These are phyloP conservation scores for Potentilla sterilis DNA, from an alignment of 306 rosid species.

Conservation along the genomic window DNA sequence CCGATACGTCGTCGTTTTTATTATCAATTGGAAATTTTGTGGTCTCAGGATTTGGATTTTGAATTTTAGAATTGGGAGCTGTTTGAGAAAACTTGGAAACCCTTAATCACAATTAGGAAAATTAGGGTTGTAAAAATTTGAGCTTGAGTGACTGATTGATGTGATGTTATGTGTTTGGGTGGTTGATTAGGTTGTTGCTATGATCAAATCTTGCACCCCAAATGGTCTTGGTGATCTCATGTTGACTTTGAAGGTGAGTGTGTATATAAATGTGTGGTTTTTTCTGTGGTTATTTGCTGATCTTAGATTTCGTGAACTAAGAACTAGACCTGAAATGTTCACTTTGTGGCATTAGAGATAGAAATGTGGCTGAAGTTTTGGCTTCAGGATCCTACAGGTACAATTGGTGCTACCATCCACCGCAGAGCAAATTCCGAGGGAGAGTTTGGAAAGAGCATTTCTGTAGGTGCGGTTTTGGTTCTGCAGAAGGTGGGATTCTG, in stretches of 20 bases:
- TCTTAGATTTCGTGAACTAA: neutral
- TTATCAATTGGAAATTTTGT: neutral
- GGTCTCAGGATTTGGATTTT: neutral
- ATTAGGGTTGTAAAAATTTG: neutral
- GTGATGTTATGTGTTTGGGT: constrained; percentile 2
- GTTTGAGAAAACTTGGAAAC: neutral
- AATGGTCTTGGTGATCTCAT: constrained; percentile 72
- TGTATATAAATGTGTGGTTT: neutral
- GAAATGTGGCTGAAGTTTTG: constrained; percentile 7
- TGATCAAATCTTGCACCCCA: constrained; percentile 65
- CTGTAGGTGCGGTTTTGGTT: constrained; percentile 65
- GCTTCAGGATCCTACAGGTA: constrained; percentile 76
- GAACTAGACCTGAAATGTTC: neutral
- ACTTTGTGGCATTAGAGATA: too few species aligned
- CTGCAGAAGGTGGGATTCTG: constrained; percentile 53
- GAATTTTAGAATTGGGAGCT: neutral
- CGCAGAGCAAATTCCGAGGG: constrained; percentile 50
- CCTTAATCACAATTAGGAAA: neutral
- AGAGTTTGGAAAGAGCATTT: constrained; percentile 46
- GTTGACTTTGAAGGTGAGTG: constrained; percentile 66
- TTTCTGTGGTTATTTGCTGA: neutral
- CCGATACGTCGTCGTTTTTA: neutral
- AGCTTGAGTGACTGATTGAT: neutral
- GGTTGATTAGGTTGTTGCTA: constrained; percentile 44
- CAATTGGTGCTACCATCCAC: constrained; percentile 59